Evolutionary conservation across 78 protist genomes (phyloP).

Genomic region (Pelomyxa schiedti): DNA sequence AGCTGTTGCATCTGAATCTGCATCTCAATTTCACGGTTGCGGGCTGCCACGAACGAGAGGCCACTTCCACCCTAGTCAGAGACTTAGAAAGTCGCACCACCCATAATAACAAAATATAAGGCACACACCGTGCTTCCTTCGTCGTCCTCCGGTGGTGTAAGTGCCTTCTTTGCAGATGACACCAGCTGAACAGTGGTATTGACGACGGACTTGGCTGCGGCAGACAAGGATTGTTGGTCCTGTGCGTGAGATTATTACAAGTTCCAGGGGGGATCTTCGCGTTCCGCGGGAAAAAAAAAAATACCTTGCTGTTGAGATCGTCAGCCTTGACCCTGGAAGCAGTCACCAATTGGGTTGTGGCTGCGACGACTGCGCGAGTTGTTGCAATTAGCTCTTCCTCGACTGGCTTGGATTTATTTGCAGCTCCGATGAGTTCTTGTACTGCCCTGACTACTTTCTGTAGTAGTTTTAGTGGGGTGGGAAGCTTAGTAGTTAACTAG

Average conservation of each 20-base stretch:
- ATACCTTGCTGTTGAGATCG: conserved; percentile 21
- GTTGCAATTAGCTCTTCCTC: conserved; percentile 53
- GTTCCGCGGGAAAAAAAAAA: too few relatives aligned
- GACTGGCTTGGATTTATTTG: conserved; percentile 36
- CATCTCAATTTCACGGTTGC: conserved; percentile 37
- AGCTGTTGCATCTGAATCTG: conserved; percentile 50
- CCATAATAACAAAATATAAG: too few relatives aligned
- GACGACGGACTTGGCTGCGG: conserved; percentile 39
- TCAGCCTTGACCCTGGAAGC: conserved; percentile 62
- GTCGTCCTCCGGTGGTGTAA: conserved; percentile 27
- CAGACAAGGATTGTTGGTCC: conserved; percentile 3
- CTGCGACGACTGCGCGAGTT: conserved; percentile 40
- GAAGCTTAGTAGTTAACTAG: too few relatives aligned
- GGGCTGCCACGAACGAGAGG: conserved; percentile 16
- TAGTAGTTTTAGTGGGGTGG: too few relatives aligned
- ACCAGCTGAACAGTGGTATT: conserved; percentile 31
- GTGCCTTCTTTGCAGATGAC: conserved; percentile 43
- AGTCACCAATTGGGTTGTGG: conserved; percentile 39
- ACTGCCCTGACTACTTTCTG: conserved; percentile 42
- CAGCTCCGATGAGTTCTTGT: conserved; percentile 28
- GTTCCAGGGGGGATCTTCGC: too few relatives aligned
- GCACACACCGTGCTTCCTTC: too few relatives aligned
- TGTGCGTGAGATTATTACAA: too few relatives aligned
- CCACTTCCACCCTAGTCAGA: too few relatives aligned
- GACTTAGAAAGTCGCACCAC: too few relatives aligned